Evolutionary conservation across 2,329 filamentous ascomycete species (phyloP).

Genomic region (Colletotrichum sp.): DNA sequence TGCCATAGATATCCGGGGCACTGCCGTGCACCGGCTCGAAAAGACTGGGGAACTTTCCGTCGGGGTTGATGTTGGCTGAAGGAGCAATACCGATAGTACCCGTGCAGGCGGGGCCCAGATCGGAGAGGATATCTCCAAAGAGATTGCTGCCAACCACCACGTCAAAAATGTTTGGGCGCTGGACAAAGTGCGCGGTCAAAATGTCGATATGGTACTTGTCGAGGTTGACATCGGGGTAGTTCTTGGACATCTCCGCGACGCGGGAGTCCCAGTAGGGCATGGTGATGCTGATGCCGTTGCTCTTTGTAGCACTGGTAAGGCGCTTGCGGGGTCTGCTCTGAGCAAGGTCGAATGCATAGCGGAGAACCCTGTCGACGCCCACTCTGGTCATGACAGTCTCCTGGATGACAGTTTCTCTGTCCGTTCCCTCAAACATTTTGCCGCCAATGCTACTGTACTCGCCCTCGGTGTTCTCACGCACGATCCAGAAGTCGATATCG

Average conservation of each 20-base stretch:
- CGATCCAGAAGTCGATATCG: slow-evolving; percentile 68
- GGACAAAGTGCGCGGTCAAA: slow-evolving; percentile 68
- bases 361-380: slow-evolving; percentile 62
- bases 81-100: slow-evolving; percentile 76
- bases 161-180: slow-evolving; percentile 62
- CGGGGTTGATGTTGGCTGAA: slow-evolving; percentile 70
- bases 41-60: slow-evolving; percentile 57
- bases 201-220: slow-evolving; percentile 73
- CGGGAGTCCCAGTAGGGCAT: slow-evolving; percentile 74
- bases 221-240: slow-evolving; percentile 63
- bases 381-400: slow-evolving; percentile 67
- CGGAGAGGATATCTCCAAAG: slow-evolving; percentile 70
- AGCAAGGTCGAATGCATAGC: slow-evolving; percentile 67
- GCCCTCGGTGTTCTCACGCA: slow-evolving; percentile 70
- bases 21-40: slow-evolving; percentile 75
- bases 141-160: slow-evolving; percentile 69
- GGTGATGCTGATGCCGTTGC: slow-evolving; percentile 68
- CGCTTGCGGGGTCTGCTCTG: slow-evolving; percentile 59
- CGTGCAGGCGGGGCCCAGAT: slow-evolving; percentile 71
- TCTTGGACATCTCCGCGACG: slow-evolving; percentile 54
- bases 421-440: slow-evolving; percentile 59
- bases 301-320: slow-evolving; percentile 68
- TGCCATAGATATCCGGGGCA: slow-evolving; percentile 75
- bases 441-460: slow-evolving; percentile 71
- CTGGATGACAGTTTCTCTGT: slow-evolving; percentile 67